Evolutionary conservation across 352 stramenopile species (phyloP), one percentile per base, ranked within the genome.

Genomic region (Globisporangium lucens): DNA sequence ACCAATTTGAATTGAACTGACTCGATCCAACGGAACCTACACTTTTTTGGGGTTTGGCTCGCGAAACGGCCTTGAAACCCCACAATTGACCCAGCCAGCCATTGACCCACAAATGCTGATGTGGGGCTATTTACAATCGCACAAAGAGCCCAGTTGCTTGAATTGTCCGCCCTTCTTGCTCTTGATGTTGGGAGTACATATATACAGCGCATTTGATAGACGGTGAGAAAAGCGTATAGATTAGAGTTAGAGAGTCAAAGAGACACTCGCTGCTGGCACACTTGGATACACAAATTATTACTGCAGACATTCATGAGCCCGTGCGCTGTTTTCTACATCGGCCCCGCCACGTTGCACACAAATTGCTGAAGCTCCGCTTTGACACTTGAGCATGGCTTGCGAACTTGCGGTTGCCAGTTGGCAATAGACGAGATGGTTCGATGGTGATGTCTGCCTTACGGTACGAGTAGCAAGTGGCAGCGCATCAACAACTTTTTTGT

Each of bases 1-100:
- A 15, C 13, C 36, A 43, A 43, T 17, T 43, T 47, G 41, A 47
- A n/a, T 20, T 22, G 43, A 51, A 51, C 43, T 51, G 43, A 51
- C 43, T 51, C 17, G 43, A 51, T 51, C 43, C 43, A 51, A 51
- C 43, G 43, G 43, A 51, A 51, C 43, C 43, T 51, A 51, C 43
- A 51, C 43, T 51, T 47, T 51, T 51, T n/a, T 20, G 10, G 13
- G 41, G 4, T 2, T 47, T 51, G 43, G 43, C 43, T 51, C 43
- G 22, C 43, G 24, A 22, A 22, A 51, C 41, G 41, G 15, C 41
- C 20, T n/a, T 10, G 41, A 47, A 47, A 49, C 41, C 36, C 10
- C 36, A 43, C 36, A 43, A 43, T 46, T 46, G 30, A n/a, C 30
- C 30, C 30, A 33, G 30, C 3, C 30, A 33, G 30, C 30, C 30